phyloP scores from a whole-genome alignment of 768 basidiomycete species.

The Mycena latifolia region DNA sequence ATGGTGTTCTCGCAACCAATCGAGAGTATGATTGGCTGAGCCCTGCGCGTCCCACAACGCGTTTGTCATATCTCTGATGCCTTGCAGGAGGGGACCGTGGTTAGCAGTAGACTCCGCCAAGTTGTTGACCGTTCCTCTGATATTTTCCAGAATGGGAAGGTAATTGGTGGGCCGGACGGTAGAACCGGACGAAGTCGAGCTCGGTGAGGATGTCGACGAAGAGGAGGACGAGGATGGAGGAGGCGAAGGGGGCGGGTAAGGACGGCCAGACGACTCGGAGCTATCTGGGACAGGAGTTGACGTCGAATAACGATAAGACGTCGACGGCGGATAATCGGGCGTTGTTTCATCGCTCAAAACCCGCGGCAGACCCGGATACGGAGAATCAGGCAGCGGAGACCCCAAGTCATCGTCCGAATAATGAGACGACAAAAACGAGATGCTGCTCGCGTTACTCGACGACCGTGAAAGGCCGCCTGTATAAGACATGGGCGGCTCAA shows the following conservation, averaged over 20 bases:
- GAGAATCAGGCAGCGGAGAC: conserved; percentile 37
- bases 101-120: conserved; percentile 57
- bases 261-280: conserved; percentile 33
- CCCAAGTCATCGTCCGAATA: conserved; percentile 78
- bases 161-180: conserved; percentile 51
- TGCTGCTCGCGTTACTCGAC: conserved; percentile 56
- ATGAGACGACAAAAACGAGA: conserved; percentile 66
- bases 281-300: conserved; percentile 40
- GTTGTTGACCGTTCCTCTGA: conserved; percentile 68
- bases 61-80: conserved; percentile 62
- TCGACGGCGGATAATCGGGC: conserved; percentile 51
- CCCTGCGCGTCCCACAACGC: conserved; percentile 74
- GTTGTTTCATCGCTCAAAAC: conserved; percentile 10
- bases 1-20: conserved; percentile 68
- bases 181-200: conserved; percentile 23
- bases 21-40: conserved; percentile 69
- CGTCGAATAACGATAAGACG: conserved; percentile 39
- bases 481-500: conserved; percentile 28
- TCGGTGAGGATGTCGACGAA: conserved; percentile 48
- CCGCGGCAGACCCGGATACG: conserved; percentile 16
- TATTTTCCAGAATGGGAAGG: conserved; percentile 14
- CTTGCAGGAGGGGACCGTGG: conserved; percentile 19
- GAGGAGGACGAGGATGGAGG: conserved; percentile 54
- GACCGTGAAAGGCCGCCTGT: conserved; percentile 46
- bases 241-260: conserved; percentile 46